Conservation (phyloP, 2,329 filamentous ascomycete genomes). For the Aurifilum marmelostoma region DNA sequence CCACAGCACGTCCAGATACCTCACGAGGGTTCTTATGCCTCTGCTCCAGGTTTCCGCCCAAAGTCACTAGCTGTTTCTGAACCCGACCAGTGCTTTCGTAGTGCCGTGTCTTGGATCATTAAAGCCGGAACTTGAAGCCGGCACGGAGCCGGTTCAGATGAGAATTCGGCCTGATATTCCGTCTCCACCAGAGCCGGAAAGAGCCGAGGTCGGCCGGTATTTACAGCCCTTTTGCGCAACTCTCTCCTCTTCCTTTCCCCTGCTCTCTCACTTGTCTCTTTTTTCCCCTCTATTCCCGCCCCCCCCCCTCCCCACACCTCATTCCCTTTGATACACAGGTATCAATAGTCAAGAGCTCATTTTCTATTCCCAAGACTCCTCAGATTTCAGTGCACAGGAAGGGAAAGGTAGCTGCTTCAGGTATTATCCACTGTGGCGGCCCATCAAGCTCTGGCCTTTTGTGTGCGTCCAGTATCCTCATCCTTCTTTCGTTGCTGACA, state of each 20-base stretch:
- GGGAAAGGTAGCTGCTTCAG: background rate
- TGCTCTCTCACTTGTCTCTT: background rate
- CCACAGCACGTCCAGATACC: background rate
- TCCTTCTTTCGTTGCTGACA: background rate
- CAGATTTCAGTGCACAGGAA: too few species aligned
- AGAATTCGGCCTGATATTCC: background rate
- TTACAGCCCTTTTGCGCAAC: background rate
- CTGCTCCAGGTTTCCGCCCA: background rate
- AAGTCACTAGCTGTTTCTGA: background rate
- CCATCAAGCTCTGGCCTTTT: background rate
- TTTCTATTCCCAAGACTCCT: background rate
- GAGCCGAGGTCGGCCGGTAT: background rate
- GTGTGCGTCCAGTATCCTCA: background rate
- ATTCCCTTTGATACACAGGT: too few species aligned
- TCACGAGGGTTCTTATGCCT: background rate
- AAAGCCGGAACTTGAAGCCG: background rate
- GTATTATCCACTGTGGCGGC: background rate
- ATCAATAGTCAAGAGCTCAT: too few species aligned
- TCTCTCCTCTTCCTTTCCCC: background rate
- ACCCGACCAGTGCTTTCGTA: background rate
- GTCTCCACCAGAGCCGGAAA: background rate
- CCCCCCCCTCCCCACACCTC: too few species aligned
- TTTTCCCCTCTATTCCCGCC: background rate
- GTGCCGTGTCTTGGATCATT: background rate
- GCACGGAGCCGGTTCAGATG: conserved; percentile 3